Evolutionary conservation across 768 basidiomycete species (phyloP), one percentile per base, ranked within the genome.

Genomic region (Cystofilobasidium capitatum): DNA sequence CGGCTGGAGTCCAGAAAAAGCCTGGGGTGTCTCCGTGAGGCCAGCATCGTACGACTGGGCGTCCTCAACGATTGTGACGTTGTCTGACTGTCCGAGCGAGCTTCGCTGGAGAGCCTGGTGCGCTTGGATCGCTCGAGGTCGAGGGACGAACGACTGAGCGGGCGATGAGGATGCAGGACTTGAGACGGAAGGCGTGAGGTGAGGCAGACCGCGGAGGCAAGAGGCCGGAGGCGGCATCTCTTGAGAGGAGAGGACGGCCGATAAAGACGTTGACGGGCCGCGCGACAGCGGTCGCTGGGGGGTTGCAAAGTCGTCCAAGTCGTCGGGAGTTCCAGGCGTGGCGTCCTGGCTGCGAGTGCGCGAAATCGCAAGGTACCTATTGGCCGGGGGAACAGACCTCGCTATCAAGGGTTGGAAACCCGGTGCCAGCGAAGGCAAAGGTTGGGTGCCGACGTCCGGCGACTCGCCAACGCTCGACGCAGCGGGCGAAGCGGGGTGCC

Each of bases 101-200:
- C 61, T 62, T 40, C 44, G 37, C 10, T 57, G 33, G 20, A 62
- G 42, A 22, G 61, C 61, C 54, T 63, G 60, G 29, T 68, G 66
- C 14, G 66, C 66, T 37, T 61, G 66, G 39, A 44, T 33, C 20
- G 49, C 47, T 8, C 26, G 63, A 3, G 58, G 61, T 3, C 68
- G 62, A 12, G 68, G 68, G 42, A 69, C 33, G 35, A 62, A 64
- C 24, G 62, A 31, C 10, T 58, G 68, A 17, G 40, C 68, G 6
- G 68, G 68, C 35, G 62, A 64, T 3, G 68, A 69, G 44, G 63
- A 64, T 22, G 54, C 63, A 13, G 68, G 68, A 59, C 62, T 64
- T 13, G 62, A 64, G 40, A 65, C 47, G 24, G 68, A 69, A 9
- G 68, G 68, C n/a, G 68, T 69, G 24, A 69, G 58, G 35, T 69